Evolutionary conservation across 1,284 basidiomycete genomes (phyloP), one percentile per base, ranked within the genome.

Genomic region (Rhodotorula sp.): DNA sequence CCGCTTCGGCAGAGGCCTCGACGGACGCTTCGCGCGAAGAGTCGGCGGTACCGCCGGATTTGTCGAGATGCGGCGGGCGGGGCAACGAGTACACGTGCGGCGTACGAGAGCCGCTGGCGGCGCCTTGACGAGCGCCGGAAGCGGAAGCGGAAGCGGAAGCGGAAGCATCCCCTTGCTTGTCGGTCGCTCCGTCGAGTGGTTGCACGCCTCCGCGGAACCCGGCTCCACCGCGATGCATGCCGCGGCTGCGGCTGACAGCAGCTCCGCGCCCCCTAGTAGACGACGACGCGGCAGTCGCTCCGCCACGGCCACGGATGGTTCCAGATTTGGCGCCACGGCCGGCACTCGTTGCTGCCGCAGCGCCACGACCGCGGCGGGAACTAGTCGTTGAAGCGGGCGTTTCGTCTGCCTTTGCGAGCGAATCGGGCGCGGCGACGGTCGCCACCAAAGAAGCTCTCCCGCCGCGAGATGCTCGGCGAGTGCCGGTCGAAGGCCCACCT

Each of bases 31-130:
- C 26, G 54, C 48, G n/a, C 14, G 58, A 47, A 15, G n/a, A n/a
- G 43, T 21, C 7, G 5, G n/a, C 43, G 4, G 61, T 18, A 5
- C 63, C 58, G 20, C 14, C 39, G 39, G 10, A 12, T 26, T 58
- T 23, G 23, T 15, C 46, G 43, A 68, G 60, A 21, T 72, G 70
- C 5, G 70, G 67, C 34, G 70, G 70, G 43, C 70, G 66, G 18
- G 70, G 66, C 3, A 71, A 56, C 14, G 70, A 58, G 61, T 69
- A 68, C 47, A 59, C 48, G 39, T 68, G 47, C 21, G 57, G 54
- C 6, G 34, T 21, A 14, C 46, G 43, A 16, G n/a, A 4, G 14
- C 31, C 34, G 16, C 29, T 59, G 57, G 23, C 56, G 43, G 43
- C 43, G 64, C 29, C 23, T 49, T n/a, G 39, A 12, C 34, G 21